Conservation (phyloP, 352 stramenopile species). For the Pythium dissimile region DNA sequence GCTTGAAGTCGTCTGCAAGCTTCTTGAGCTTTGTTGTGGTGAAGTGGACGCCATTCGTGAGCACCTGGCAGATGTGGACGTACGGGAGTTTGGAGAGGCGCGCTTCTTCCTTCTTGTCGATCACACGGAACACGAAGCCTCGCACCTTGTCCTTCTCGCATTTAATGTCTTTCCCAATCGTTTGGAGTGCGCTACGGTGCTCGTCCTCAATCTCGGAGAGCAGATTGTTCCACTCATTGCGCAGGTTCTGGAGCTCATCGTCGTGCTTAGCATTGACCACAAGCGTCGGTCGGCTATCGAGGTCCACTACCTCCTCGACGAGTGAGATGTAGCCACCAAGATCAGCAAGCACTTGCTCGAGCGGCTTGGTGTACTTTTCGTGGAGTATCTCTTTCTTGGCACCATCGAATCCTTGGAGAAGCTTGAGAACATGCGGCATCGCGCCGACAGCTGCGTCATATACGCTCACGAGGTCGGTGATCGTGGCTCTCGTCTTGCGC, state of each 20-base stretch:
- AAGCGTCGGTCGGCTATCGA: slow-evolving; percentile 74
- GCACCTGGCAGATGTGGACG: slow-evolving; percentile 92
- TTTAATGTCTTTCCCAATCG: slow-evolving; percentile 82
- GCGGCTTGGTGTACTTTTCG: slow-evolving; percentile 37
- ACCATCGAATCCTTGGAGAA: slow-evolving; percentile 47
- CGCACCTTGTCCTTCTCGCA: slow-evolving; percentile 92
- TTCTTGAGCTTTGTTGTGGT: slow-evolving; percentile 91
- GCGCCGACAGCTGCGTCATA: slow-evolving; percentile 75
- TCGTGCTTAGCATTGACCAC: slow-evolving; percentile 85
- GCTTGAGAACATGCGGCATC: slow-evolving; percentile 59
- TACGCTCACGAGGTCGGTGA: slow-evolving; percentile 76
- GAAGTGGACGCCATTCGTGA: slow-evolving; percentile 98
- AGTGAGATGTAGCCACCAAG: slow-evolving; percentile 65
- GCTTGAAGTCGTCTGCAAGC: slow-evolving; percentile 81
- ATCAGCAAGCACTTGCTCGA: slow-evolving; percentile 63
- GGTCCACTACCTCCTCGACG: slow-evolving; percentile 81
- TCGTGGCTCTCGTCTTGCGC: slow-evolving; percentile 69
- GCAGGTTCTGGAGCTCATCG: slow-evolving; percentile 66
- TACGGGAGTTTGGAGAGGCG: slow-evolving; percentile 83
- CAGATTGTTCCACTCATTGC: slow-evolving; percentile 71
- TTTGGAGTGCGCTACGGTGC: slow-evolving; percentile 51
- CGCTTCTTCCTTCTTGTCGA: slow-evolving; percentile 92
- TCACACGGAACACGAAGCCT: slow-evolving; percentile 92
- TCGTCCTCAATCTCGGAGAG: slow-evolving; percentile 82
- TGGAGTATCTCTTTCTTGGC: slow-evolving; percentile 35